Evolutionary conservation across 2,329 filamentous ascomycete species (phyloP).

Genomic region (Verticillium nonalfalfae): DNA sequence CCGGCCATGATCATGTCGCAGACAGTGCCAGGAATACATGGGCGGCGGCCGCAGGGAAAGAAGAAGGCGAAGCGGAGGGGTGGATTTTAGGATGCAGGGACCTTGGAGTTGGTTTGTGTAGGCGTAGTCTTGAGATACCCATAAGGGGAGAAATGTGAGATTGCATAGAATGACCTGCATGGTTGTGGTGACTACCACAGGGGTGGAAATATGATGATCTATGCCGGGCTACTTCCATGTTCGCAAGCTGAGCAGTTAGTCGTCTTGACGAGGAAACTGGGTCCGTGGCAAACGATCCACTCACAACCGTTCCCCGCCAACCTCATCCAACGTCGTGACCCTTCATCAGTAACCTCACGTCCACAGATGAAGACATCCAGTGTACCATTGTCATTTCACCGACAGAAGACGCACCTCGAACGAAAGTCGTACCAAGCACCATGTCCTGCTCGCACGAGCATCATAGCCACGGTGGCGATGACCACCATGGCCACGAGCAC

Average conservation of each 20-base stretch:
- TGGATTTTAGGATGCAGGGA: conserved; percentile 14
- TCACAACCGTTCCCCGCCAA: neutral
- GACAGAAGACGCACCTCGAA: no score
- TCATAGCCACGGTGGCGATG: conserved; percentile 40
- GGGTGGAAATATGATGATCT: no score
- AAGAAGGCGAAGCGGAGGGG: conserved; percentile 37
- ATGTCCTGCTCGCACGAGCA: conserved; percentile 47
- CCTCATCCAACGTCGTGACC: neutral
- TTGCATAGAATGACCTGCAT: neutral
- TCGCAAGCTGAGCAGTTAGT: no score
- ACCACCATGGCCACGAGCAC: conserved; percentile 56
- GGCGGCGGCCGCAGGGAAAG: conserved; percentile 28
- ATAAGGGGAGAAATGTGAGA: neutral
- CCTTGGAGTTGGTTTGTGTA: neutral
- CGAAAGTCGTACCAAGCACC: neutral
- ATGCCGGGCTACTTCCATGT: no score
- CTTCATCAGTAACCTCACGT: neutral
- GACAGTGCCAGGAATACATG: conserved; percentile 37
- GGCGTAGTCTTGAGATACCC: neutral
- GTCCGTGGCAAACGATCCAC: neutral
- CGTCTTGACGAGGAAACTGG: neutral
- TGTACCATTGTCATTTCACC: neutral
- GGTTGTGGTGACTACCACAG: no score
- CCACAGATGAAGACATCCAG: neutral
- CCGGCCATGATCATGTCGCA: conserved; percentile 33